Evolutionary conservation across 495 filamentous ascomycete genomes (phyloP).

Genomic region (Talaromyces adpressus): DNA sequence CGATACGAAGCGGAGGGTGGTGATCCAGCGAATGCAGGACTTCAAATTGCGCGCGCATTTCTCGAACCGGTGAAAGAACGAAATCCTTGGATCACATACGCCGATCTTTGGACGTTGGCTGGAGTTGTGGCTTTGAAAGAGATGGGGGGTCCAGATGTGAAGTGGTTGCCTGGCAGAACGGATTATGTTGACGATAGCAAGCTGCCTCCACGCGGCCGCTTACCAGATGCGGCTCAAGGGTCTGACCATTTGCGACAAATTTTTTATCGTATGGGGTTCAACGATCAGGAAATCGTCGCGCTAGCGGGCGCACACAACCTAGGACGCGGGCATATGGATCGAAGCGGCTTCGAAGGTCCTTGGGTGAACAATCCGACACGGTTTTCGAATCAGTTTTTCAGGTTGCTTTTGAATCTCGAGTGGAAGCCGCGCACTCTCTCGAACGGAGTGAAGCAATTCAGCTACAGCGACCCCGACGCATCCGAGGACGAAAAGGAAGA

Average conservation of each 20-base stretch:
- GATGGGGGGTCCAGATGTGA: conserved; percentile 49
- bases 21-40: conserved; percentile 56
- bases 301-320: conserved; percentile 54
- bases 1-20: conserved; percentile 57
- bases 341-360: conserved; percentile 52
- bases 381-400: conserved; percentile 59
- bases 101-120: conserved; percentile 56
- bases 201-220: conserved; percentile 47
- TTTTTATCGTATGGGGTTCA: conserved; percentile 60
- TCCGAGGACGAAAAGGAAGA: conserved; percentile 40
- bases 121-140: conserved; percentile 51
- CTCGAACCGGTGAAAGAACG: conserved; percentile 50
- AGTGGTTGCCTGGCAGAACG: conserved; percentile 50
- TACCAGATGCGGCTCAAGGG: conserved; percentile 53
- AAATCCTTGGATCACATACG: conserved; percentile 58
- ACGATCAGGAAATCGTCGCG: conserved; percentile 57
- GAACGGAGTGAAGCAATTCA: conserved; percentile 51
- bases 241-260: conserved; percentile 51
- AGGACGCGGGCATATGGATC: conserved; percentile 53
- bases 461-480: conserved; percentile 50
- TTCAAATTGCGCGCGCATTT: conserved; percentile 56
- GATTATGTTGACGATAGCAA: conserved; percentile 52
- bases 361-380: conserved; percentile 61
- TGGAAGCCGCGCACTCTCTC: conserved; percentile 47
- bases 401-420: conserved; percentile 44